These are phyloP conservation scores for Alternaria metachromatica DNA, from an alignment of 2,329 filamentous ascomycete species.

Conservation along the genomic window DNA sequence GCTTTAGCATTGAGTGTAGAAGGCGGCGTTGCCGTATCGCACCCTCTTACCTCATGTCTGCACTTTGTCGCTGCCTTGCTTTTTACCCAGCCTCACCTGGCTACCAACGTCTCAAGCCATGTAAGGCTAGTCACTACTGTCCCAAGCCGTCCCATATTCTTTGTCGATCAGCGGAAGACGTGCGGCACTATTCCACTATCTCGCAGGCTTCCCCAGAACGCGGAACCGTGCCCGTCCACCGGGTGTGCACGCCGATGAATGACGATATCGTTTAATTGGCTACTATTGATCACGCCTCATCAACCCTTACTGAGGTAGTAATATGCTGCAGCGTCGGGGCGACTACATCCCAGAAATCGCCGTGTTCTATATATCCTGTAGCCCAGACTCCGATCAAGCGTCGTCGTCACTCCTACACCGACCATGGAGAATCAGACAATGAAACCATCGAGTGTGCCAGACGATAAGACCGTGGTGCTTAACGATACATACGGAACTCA, in stretches of 20 bases:
- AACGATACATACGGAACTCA: conserved; percentile 32
- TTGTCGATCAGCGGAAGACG: conserved; percentile 1
- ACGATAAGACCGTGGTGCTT: conserved; percentile 33
- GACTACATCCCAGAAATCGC: background rate
- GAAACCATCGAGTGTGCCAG: conserved; percentile 7
- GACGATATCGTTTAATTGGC: conserved; percentile 2
- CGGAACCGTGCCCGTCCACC: background rate
- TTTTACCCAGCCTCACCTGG: background rate
- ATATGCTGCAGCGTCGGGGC: background rate
- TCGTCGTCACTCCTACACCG: background rate
- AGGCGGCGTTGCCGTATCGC: background rate
- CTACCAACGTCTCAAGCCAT: background rate
- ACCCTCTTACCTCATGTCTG: background rate
- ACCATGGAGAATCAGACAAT: conserved; percentile 15
- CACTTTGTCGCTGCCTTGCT: background rate
- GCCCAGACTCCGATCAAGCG: background rate
- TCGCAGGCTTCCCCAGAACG: conserved; percentile 10
- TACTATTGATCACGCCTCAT: background rate
- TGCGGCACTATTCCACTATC: conserved; percentile 8
- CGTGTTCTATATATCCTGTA: background rate
- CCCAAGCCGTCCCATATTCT: background rate
- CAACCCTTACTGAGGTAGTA: background rate
- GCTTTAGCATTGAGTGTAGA: background rate
- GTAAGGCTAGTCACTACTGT: background rate
- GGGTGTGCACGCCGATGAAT: background rate